Evolutionary conservation across 108 stramenopile genomes (phyloP), one percentile per base, ranked within the genome.

Genomic region (Fistulifera pelliculosa): DNA sequence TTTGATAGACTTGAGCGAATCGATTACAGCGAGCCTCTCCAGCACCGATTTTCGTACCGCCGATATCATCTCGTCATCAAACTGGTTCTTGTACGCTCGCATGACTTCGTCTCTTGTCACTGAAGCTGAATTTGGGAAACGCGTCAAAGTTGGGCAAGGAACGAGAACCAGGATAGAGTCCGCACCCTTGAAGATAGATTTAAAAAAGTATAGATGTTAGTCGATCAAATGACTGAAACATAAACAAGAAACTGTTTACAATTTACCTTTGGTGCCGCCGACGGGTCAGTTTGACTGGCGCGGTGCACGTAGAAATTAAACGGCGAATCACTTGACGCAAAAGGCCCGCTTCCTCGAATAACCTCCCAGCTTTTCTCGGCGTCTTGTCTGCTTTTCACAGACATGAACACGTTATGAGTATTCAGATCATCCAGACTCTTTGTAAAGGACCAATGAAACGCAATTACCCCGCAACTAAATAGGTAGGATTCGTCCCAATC

Each of bases 291-390:
- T 15, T 77, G 51, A 13, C 64, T 52, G 0, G 91, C 70, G 0
- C 90, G 75, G 48, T 92, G 90, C 13, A 90, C 88, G 66, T 96
- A 96, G 56, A 96, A 96, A 49, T 96, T 94, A 53, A 93, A 93
- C 8, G 41, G 21, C 6, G 38, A 23, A 19, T 44, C 47, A 19
- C 27, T 21, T 15, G 48, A 27, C 16, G 28, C 13, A 3, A 41
- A 28, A 48, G 35, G 58, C 49, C 62, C 8, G 31, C 8, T 35
- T 35, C 31, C 31, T 49, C 89, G 73, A 16, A 85, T 26, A 17
- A 65, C 64, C 16, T 58, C 38, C 90, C 84, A 90, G 55, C 88
- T 90, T 8, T 56, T 44, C 49, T 68, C 67, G 22, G 81, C 84
- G 27, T 75, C 65, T 4, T 64, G 47, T 39, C 50, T 24, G 48